phyloP scores from a whole-genome alignment of 106 monocot species.

The Dendrobium nobile region DNA sequence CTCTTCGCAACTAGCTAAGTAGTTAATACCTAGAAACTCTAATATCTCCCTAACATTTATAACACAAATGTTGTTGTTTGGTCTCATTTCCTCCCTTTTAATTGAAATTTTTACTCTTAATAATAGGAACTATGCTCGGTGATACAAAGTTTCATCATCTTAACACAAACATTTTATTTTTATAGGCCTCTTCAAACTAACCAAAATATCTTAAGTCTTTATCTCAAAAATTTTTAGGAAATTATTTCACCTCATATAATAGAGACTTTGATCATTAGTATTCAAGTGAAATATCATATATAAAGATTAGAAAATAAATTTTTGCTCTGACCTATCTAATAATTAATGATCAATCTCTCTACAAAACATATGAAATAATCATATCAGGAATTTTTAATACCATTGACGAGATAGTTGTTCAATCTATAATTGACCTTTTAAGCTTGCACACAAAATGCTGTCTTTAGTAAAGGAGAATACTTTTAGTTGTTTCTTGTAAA shows the following conservation, averaged over 20 bases:
- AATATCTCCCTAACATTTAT: not conserved
- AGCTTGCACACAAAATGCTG: constrained; percentile 1
- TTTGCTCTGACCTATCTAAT: not conserved
- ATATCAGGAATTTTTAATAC: not conserved
- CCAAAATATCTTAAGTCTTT: not conserved
- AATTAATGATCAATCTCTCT: not conserved
- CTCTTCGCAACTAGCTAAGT: too few species aligned
- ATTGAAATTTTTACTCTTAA: not conserved
- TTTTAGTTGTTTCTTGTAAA: constrained; percentile 1
- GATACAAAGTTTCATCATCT: not conserved
- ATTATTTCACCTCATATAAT: not conserved
- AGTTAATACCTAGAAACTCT: too few species aligned
- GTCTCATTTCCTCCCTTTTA: not conserved
- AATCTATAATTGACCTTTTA: constrained; percentile 6
- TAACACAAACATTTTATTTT: not conserved
- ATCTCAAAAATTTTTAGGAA: not conserved
- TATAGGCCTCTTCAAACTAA: not conserved
- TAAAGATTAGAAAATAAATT: not conserved
- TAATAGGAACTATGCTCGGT: too few species aligned
- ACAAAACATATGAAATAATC: too few species aligned
- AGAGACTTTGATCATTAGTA: too few species aligned
- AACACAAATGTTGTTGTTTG: not conserved
- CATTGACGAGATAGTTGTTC: constrained; percentile 6
- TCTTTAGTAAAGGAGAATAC: not conserved
- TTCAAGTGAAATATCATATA: not conserved